Conservation (phyloP, 805 yeast species). For the Candida taoyuanica region DNA sequence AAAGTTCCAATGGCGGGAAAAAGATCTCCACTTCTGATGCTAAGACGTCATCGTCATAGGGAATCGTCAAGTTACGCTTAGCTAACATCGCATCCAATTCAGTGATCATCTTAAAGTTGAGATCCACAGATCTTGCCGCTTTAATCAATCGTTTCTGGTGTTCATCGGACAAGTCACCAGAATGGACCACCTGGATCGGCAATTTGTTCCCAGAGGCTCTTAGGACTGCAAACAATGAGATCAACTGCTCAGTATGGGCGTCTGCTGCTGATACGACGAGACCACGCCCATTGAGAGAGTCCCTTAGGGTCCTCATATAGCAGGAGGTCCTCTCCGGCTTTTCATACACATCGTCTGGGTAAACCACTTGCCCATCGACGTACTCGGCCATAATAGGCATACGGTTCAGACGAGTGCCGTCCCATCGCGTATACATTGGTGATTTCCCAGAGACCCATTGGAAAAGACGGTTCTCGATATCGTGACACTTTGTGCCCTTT, state of each 20-base stretch:
- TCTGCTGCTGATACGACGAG: constrained; percentile 30
- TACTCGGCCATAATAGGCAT: constrained; percentile 19
- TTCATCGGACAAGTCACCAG: constrained; percentile 30
- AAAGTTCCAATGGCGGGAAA: constrained; percentile 33
- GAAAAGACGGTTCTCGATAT: constrained; percentile 34
- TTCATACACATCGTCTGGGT: constrained; percentile 11
- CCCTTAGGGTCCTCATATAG: constrained; percentile 24
- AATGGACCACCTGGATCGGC: constrained; percentile 40
- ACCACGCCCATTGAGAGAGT: constrained; percentile 32
- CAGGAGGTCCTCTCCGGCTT: constrained; percentile 27
- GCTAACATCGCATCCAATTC: constrained; percentile 7
- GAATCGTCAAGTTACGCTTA: constrained; percentile 7
- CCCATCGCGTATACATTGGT: constrained; percentile 38
- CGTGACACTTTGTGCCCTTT: constrained; percentile 24
- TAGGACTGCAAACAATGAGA: constrained; percentile 37
- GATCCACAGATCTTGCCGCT: constrained; percentile 26
- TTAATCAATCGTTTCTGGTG: constrained; percentile 30
- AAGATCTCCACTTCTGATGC: constrained; percentile 8
- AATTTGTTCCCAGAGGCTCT: constrained; percentile 32
- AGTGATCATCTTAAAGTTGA: constrained; percentile 13
- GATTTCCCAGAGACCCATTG: constrained; percentile 34
- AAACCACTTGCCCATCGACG: constrained; percentile 3
- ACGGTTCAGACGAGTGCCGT: constrained; percentile 25
- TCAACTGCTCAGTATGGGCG: constrained; percentile 26
- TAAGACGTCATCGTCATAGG: constrained; percentile 2